Base-by-base conservation (phyloP, 306 rosid species). In the Cicer bijugum region DNA sequence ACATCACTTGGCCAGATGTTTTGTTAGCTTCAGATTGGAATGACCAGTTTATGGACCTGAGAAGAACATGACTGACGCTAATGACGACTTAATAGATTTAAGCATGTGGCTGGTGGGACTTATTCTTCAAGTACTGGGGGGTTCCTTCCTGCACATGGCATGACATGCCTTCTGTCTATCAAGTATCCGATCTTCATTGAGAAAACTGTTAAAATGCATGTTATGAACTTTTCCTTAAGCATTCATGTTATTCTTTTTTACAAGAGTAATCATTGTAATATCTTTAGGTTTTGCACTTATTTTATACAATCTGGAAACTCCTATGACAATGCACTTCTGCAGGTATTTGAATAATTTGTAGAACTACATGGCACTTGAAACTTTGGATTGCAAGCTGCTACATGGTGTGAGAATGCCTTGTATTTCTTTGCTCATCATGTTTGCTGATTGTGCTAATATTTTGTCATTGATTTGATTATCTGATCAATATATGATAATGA, bases 1-100 rank as follows among this genome's bases (percentile, higher is more conserved):
- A 80, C 48, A 63, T 76, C 69, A 77, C 72, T 19, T 76, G 87
- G 53, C 92, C 96, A 11, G 93, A 92, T 82, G 85, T 74, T 38
- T 45, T 82, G 68, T 77, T 86, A 63, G 82, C 66, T 55, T 78
- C 90, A 76, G 92, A 85, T 62, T 92, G 93, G 97, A 56, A 77
- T 9, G 91, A 85, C 56, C 85, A 71, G 65, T 61, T 82, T 67
- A 72, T 14, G 88, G 85, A 37, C 72, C 37, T 45, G 61, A 35
- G 10, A 76, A 62, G 79, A 85, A 80, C 59, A 74, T 82, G 88
- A 73, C 64, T 2, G 86, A 82, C 20, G 79, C 86, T 15, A 69
- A 80, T 2, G 88, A 84, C 58, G 87, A 88, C 80, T 69, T 72
- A 69, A 79, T 59, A 1, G 88, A 85, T 79, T 83, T 77, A 75